These are phyloP conservation scores for Carnegiea gigantea DNA, from an alignment of 179 eudicot genomes.

Conservation along the genomic window DNA sequence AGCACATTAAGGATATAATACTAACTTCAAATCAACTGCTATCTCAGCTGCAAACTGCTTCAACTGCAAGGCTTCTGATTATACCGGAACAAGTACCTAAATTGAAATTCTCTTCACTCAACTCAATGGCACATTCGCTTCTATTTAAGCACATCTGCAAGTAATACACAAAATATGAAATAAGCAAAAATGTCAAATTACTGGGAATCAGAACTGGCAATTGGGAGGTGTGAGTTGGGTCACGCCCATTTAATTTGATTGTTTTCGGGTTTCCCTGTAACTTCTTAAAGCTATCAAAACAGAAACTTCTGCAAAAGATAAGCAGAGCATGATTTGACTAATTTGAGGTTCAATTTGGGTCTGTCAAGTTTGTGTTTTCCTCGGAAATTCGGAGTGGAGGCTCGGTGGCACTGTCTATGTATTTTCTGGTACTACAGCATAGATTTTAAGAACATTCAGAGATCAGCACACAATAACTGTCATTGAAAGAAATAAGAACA, in stretches of 20 bases:
- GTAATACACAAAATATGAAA: neutral
- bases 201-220: neutral
- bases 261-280: neutral
- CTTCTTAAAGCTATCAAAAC: neutral
- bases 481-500: neutral
- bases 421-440: neutral
- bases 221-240: neutral
- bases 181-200: neutral
- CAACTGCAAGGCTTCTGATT: conserved; percentile 62
- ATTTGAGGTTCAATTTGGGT: neutral
- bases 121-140: conserved; percentile 49
- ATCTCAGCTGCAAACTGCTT: conserved; percentile 65
- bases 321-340: too few relatives aligned
- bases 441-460: neutral
- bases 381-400: neutral
- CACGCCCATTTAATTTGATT: neutral
- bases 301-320: too few relatives aligned
- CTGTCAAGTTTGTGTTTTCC: neutral
- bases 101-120: conserved; percentile 47
- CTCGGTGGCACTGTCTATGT: neutral
- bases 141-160: conserved; percentile 64
- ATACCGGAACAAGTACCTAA: conserved; percentile 39
- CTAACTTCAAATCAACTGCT: conserved; percentile 2
- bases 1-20: neutral
- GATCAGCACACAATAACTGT: neutral